Percentiles rank a stretch among this genome's conserved stretches.
These are phyloP conservation scores for Powellomyces hirtus DNA, from an alignment of 192 early-diverging fungal species.

Conservation along the genomic window DNA sequence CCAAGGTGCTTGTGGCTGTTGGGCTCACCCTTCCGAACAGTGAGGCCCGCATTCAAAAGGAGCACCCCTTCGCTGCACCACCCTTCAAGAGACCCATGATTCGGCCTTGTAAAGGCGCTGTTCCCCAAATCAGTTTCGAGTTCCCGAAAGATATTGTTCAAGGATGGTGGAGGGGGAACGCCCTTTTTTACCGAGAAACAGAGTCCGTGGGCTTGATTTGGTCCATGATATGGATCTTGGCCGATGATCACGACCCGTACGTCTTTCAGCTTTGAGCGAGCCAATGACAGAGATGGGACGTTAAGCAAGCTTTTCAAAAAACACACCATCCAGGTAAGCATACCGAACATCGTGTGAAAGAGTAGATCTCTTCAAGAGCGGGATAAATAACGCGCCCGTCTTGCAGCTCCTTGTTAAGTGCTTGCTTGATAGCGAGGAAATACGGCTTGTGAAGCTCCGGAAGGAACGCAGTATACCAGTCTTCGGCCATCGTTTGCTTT, in stretches of 20 bases:
- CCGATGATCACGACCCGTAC: conserved; percentile 91
- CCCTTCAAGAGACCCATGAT: conserved; percentile 58
- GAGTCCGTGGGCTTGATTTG: conserved; percentile 80
- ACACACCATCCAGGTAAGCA: too few species aligned
- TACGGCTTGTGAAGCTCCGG: conserved; percentile 40
- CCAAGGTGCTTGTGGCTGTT: conserved; percentile 79
- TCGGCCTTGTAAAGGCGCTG: conserved; percentile 68
- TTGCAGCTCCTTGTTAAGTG: conserved; percentile 56
- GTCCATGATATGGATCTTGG: conserved; percentile 85
- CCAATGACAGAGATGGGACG: neutral
- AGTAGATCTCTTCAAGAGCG: conserved; percentile 70
- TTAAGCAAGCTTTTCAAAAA: neutral
- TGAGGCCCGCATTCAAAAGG: conserved; percentile 84
- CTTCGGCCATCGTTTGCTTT: conserved; percentile 62
- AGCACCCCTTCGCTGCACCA: conserved; percentile 66
- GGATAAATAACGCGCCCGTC: conserved; percentile 69
- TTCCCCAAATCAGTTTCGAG: conserved; percentile 68
- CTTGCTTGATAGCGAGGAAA: conserved; percentile 64
- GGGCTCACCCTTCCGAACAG: conserved; percentile 75
- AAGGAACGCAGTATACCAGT: conserved; percentile 48
- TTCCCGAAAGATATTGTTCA: conserved; percentile 88
- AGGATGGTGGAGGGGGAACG: conserved; percentile 77
- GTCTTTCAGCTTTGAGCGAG: conserved; percentile 29
- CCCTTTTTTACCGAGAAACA: conserved; percentile 86
- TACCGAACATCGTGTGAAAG: conserved; percentile 64